Evolutionary conservation across 2,329 filamentous ascomycete species (phyloP).

Genomic region (Nigrospora oryzae): DNA sequence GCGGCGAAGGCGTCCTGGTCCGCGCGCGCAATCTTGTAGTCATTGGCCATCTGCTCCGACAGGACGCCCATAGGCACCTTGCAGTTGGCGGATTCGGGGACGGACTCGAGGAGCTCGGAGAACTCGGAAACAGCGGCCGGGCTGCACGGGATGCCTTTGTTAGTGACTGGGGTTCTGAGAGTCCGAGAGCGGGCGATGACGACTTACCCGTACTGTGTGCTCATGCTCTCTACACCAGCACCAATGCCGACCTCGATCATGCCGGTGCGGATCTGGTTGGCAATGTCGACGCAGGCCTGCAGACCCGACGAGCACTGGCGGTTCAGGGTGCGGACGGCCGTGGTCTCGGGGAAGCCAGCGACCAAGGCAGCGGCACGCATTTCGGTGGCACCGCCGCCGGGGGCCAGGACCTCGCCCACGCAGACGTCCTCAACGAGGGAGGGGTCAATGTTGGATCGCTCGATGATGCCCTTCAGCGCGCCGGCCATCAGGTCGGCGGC

Average conservation of each 20-base stretch:
- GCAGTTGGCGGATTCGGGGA: slow-evolving; percentile 84
- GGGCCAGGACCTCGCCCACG: slow-evolving; percentile 84
- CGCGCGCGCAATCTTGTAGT: slow-evolving; percentile 61
- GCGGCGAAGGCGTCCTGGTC: slow-evolving; percentile 91
- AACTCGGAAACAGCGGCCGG: slow-evolving; percentile 86
- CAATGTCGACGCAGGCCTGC: slow-evolving; percentile 87
- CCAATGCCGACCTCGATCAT: slow-evolving; percentile 96
- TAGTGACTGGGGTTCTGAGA: not conserved
- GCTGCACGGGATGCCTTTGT: slow-evolving; percentile 25
- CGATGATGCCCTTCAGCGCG: slow-evolving; percentile 71
- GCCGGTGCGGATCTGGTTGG: slow-evolving; percentile 80
- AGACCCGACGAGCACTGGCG: slow-evolving; percentile 90
- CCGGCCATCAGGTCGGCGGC: slow-evolving; percentile 80
- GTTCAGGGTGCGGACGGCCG: slow-evolving; percentile 84
- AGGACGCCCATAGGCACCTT: slow-evolving; percentile 95
- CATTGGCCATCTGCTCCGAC: slow-evolving; percentile 91
- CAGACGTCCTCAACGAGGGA: slow-evolving; percentile 83
- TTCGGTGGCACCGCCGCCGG: slow-evolving; percentile 91
- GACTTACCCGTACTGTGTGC: slow-evolving; percentile 73
- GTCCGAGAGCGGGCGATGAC: no score
- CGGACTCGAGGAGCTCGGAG: slow-evolving; percentile 75
- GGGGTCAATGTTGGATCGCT: slow-evolving; percentile 84
- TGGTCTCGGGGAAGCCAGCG: slow-evolving; percentile 79
- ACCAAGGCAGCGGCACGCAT: slow-evolving; percentile 88
- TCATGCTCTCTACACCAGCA: slow-evolving; percentile 96